phyloP scores from a whole-genome alignment of 495 filamentous ascomycete species.

The Penicillium subrubescens region DNA sequence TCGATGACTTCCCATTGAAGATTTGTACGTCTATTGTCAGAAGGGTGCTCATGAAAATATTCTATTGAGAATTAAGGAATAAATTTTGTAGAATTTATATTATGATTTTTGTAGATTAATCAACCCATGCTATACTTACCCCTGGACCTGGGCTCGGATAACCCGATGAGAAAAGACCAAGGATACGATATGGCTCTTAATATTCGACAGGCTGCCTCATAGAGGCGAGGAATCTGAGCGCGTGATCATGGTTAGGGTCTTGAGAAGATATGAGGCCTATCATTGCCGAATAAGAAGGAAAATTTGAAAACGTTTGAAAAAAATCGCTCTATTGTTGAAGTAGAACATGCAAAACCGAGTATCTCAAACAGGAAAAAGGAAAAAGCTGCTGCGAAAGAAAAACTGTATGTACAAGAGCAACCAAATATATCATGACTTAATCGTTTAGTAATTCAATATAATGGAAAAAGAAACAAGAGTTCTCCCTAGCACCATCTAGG shows the following conservation, averaged over 20 bases:
- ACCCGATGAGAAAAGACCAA: no score
- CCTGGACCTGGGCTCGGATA: no score
- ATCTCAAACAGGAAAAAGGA: constrained; percentile 1
- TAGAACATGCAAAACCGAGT: constrained; percentile 8
- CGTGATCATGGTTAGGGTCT: neutral
- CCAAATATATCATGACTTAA: constrained; percentile 4
- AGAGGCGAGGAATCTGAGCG: no score
- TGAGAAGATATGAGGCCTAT: neutral
- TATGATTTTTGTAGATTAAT: no score
- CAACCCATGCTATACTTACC: no score
- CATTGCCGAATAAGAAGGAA: neutral
- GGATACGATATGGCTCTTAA: no score
- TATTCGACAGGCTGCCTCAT: no score
- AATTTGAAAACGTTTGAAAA: neutral
- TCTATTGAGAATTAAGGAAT: no score
- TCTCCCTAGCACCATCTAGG: constrained; percentile 6
- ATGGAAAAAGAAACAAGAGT: neutral
- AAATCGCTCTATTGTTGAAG: constrained; percentile 19
- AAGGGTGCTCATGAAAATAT: no score
- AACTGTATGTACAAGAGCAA: constrained; percentile 25
- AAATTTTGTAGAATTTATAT: no score
- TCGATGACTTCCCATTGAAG: no score
- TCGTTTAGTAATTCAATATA: neutral
- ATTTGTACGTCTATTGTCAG: no score
- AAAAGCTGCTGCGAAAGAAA: constrained; percentile 13